These are phyloP conservation scores for Mycena leptocephala DNA, from an alignment of 768 basidiomycete species.

Conservation along the genomic window DNA sequence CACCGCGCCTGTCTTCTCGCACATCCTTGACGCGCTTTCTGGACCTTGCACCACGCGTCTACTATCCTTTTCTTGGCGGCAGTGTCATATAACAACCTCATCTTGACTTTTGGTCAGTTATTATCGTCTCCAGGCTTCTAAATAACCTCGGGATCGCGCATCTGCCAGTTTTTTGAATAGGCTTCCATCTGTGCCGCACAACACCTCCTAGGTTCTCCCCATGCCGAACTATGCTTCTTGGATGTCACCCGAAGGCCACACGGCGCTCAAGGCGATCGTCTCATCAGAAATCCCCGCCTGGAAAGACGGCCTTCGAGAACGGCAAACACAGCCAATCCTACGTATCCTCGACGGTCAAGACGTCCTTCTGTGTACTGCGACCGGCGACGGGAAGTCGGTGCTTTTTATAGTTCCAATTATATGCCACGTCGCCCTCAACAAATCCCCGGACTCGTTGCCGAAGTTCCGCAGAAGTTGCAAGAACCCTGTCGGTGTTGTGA, in stretches of 20 bases:
- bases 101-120: no score
- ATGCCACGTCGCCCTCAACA: neutral
- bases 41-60: no score
- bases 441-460: neutral
- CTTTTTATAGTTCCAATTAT: neutral
- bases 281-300: neutral
- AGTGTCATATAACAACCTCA: no score
- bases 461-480: neutral
- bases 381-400: neutral
- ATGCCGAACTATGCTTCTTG: neutral
- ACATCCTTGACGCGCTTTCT: no score
- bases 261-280: neutral
- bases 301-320: neutral
- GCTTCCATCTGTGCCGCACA: no score
- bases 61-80: no score
- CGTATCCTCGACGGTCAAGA: neutral
- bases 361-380: neutral
- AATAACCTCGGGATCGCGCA: no score
- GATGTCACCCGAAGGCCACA: neutral
- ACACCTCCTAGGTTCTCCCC: neutral
- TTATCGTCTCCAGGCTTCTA: no score
- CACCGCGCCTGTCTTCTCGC: no score
- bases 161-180: no score
- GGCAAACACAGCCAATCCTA: neutral
- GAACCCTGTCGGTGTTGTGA: neutral